Evolutionary conservation across 495 filamentous ascomycete genomes (phyloP).

Genomic region (Aspergillus cavernicola): DNA sequence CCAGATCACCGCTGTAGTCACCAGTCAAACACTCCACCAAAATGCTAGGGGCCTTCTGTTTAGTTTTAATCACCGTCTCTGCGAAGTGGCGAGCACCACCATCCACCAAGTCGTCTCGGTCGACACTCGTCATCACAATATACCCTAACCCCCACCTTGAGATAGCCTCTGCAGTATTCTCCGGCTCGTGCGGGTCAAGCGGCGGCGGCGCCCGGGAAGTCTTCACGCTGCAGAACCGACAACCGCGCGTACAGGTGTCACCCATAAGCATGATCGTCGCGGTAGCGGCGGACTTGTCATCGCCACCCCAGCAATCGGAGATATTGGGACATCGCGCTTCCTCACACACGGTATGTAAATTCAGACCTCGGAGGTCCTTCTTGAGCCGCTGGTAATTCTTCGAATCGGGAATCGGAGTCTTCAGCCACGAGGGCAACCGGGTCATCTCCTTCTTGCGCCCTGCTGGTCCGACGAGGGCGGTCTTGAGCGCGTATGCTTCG

Average conservation of each 20-base stretch:
- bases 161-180: constrained; percentile 92
- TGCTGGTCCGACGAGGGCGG: constrained; percentile 76
- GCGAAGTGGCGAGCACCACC: constrained; percentile 89
- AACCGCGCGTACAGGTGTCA: constrained; percentile 95
- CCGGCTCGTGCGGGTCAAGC: constrained; percentile 92
- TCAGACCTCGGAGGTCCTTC: constrained; percentile 82
- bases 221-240: constrained; percentile 96
- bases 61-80: constrained; percentile 91
- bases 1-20: constrained; percentile 78
- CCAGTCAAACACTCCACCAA: constrained; percentile 95
- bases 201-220: constrained; percentile 73
- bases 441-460: constrained; percentile 83
- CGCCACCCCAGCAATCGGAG: constrained; percentile 94
- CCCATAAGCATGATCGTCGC: constrained; percentile 99
- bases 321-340: constrained; percentile 98
- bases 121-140: constrained; percentile 89
- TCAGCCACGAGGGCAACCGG: constrained; percentile 88
- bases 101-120: constrained; percentile 87
- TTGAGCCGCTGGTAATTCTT: constrained; percentile 93
- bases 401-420: constrained; percentile 83
- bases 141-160: constrained; percentile 92
- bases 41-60: constrained; percentile 78
- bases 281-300: constrained; percentile 81
- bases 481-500: constrained; percentile 60
- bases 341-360: constrained; percentile 94